phyloP scores from a whole-genome alignment of 164 flowering plant species.

The Malania oleifera region DNA sequence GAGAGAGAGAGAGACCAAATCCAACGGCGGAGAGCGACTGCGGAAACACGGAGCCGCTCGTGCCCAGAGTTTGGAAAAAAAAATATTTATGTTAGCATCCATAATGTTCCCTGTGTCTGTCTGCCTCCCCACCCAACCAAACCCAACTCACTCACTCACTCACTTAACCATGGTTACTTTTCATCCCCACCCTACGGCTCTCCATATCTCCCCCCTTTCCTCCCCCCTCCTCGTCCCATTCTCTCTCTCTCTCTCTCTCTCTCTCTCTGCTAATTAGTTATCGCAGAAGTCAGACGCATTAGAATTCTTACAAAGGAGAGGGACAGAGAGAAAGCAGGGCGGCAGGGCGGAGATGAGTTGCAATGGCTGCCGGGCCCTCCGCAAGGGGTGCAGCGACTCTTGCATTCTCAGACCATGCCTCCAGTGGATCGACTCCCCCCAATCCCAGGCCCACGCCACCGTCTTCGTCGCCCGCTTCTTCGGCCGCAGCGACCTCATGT shows the following conservation, averaged over 20 bases:
- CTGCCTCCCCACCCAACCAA: not conserved
- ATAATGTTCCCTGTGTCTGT: no score
- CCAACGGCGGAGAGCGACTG: conserved; percentile 58
- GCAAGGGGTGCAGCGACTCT: conserved; percentile 59
- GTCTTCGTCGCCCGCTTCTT: conserved; percentile 70
- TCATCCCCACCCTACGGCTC: not conserved
- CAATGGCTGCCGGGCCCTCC: conserved; percentile 56
- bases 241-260: conserved; percentile 4
- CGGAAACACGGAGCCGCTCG: conserved; percentile 95
- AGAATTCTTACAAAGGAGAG: no score
- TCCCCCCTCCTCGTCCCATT: not conserved
- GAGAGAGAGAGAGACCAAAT: no score
- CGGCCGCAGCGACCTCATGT: conserved; percentile 69
- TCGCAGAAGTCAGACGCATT: not conserved
- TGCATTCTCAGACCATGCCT: conserved; percentile 51
- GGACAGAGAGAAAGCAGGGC: not conserved
- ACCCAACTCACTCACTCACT: conserved; percentile 3
- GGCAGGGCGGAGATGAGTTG: conserved; percentile 35
- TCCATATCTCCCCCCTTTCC: not conserved
- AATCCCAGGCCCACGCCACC: conserved; percentile 60
- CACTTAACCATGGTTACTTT: conserved; percentile 13
- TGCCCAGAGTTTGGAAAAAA: conserved; percentile 78
- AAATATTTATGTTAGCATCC: no score
- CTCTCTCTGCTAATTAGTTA: not conserved
- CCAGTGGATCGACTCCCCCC: conserved; percentile 53